Base-by-base conservation (phyloP, 2,329 filamentous ascomycete genomes). In the Helminthosporium solani region DNA sequence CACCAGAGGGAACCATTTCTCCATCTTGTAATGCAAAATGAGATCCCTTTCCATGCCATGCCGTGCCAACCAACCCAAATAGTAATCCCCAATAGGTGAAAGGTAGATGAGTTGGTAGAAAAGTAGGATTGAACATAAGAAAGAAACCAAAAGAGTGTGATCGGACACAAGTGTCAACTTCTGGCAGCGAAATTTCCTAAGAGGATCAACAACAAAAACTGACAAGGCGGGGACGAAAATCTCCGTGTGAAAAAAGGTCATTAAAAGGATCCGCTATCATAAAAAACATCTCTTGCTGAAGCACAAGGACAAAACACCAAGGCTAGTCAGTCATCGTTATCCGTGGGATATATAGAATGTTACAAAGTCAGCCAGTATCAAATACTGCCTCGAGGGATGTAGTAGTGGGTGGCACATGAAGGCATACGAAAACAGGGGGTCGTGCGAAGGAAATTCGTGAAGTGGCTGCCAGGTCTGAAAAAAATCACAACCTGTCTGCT, bases 111-210 rank as follows among this genome's bases (percentile, higher is more conserved):
- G 33, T 34, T 15, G 21, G n/a, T 9, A 33, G 14, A 27, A 31
- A 16, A n/a, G 33, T 14, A 20, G 6, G 34, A 21, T 20, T 33
- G 25, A 38, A 44, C 42, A 44, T 44, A 44, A 19, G 38, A 33
- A 44, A 44, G 34, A 44, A 28, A 39, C 39, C 21, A 40, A 44
- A 44, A 15, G 42, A 44, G 34, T 33, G 42, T 44, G 15, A 33
- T 23, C 19, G 42, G 35, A 23, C 18, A 3, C 18, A 39, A 16
- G 3, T 14, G 19, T 19, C 42, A 25, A 8, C 41, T 23, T 39
- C 35, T 35, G 39, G 33, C 8, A n/a, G 16, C 3, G 15, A 41
- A 33, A 21, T 7, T 11, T n/a, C 12, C 9, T 9, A 12, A 5
- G n/a, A 9, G 3, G n/a, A 6, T 7, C 4, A 25, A 3, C 23